A percentile compares a stretch with the other conserved stretches of the same genome.
phyloP scores from a whole-genome alignment of 148 eudicot species.

The Rhododendron ferrugineum region DNA sequence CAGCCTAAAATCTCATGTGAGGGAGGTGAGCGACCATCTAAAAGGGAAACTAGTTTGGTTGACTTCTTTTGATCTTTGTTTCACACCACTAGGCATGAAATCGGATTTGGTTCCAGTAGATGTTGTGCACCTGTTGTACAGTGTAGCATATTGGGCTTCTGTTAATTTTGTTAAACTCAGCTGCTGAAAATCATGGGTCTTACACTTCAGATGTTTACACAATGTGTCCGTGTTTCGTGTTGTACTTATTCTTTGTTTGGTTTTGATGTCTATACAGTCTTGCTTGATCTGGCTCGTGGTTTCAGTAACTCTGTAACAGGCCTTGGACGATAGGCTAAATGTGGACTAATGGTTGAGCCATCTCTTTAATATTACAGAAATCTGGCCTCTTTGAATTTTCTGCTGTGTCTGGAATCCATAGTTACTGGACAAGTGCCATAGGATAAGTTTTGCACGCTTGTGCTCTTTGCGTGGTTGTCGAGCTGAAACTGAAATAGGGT shows the following conservation, averaged over 20 bases:
- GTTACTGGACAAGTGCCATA: not conserved
- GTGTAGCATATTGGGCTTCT: slow-evolving; percentile 12
- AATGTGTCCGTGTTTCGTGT: not conserved
- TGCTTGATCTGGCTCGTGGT: not conserved
- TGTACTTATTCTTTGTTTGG: not conserved
- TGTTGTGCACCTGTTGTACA: slow-evolving; percentile 17
- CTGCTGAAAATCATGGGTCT: not conserved
- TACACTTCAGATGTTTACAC: not conserved
- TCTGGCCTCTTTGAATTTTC: not conserved
- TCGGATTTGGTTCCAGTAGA: not conserved
- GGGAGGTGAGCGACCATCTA: not conserved
- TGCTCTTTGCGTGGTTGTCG: not conserved
- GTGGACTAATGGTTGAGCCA: not conserved
- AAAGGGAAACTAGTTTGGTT: not conserved
- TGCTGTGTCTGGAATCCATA: not conserved
- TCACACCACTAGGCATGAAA: too few species aligned
- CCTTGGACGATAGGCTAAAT: not conserved
- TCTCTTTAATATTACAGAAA: not conserved
- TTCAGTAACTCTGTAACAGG: not conserved
- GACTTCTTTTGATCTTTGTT: not conserved
- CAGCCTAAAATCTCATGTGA: not conserved
- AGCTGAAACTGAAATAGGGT: not conserved
- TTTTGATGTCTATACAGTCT: not conserved
- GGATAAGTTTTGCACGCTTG: not conserved
- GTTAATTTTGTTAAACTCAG: not conserved